Conservation (phyloP, 352 stramenopile genomes). For the Phytophthora agathidicida region DNA sequence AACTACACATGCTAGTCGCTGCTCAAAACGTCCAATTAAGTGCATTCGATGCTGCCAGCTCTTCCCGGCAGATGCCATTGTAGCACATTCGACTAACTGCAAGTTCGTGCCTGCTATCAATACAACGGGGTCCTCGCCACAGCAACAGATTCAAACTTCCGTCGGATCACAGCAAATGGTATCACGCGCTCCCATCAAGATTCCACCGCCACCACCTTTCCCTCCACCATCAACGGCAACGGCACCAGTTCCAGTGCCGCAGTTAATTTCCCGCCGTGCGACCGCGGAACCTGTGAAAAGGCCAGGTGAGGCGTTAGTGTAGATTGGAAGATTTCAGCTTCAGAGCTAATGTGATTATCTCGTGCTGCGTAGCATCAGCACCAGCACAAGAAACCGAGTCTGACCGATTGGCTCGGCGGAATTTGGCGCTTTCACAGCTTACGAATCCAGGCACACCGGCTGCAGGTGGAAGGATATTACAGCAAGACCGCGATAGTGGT, state of each 20-base stretch:
- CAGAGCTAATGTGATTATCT: too few relatives aligned
- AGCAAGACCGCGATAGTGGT: conserved; percentile 1
- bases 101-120: conserved; percentile 44
- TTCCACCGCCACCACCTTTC: conserved; percentile 56
- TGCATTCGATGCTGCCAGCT: conserved; percentile 83
- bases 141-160: background rate
- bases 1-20: conserved; percentile 56
- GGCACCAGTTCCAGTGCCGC: conserved; percentile 3
- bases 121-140: background rate
- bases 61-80: conserved; percentile 75
- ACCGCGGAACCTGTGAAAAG: conserved; percentile 13
- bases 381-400: conserved; percentile 24
- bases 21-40: conserved; percentile 80
- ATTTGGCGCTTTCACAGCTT: conserved; percentile 66
- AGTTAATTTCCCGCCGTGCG: conserved; percentile 13
- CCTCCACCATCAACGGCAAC: conserved; percentile 34
- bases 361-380: too few relatives aligned
- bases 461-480: background rate
- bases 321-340: too few relatives aligned
- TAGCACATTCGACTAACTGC: conserved; percentile 74
- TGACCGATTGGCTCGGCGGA: conserved; percentile 56
- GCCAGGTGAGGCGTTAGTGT: conserved; percentile 11
- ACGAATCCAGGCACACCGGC: conserved; percentile 30
- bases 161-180: conserved; percentile 2
- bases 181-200: conserved; percentile 29